Conservation (phyloP, 495 filamentous ascomycete genomes). For the Daldinia childiae region DNA sequence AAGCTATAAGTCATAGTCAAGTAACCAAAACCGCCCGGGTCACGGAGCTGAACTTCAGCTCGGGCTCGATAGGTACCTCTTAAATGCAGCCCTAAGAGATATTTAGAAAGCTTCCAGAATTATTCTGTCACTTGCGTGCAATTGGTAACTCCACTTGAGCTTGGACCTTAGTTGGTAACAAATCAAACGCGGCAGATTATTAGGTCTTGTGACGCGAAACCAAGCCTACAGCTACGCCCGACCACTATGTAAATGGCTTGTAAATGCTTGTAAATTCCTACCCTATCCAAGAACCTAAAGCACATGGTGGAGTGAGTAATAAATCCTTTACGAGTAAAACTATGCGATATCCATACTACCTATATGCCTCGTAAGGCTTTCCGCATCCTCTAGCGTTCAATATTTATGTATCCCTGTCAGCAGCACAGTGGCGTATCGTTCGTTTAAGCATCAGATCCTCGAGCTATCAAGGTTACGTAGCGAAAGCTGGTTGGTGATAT, state of each 20-base stretch:
- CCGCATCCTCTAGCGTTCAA: not conserved
- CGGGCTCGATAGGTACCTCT: too few relatives aligned
- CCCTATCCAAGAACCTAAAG: not conserved
- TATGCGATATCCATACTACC: not conserved
- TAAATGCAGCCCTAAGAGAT: slow-evolving; percentile 8
- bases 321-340: not conserved
- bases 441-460: slow-evolving; percentile 4
- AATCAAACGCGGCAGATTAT: not conserved
- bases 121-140: slow-evolving; percentile 1
- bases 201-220: slow-evolving; percentile 7
- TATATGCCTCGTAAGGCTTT: not conserved
- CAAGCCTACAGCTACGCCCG: slow-evolving; percentile 2
- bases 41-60: slow-evolving; percentile 25
- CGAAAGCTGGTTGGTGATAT: slow-evolving; percentile 1
- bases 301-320: not conserved
- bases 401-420: slow-evolving; percentile 1
- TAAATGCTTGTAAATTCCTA: not conserved
- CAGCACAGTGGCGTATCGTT: not conserved
- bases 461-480: slow-evolving; percentile 2
- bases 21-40: not conserved
- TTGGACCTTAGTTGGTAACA: not conserved
- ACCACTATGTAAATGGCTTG: not conserved
- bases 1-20: not conserved
- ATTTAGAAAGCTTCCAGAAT: slow-evolving; percentile 23
- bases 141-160: not conserved